Base-by-base conservation (phyloP, 2,329 filamentous ascomycete genomes). In the Cryphonectria carpinicola region DNA sequence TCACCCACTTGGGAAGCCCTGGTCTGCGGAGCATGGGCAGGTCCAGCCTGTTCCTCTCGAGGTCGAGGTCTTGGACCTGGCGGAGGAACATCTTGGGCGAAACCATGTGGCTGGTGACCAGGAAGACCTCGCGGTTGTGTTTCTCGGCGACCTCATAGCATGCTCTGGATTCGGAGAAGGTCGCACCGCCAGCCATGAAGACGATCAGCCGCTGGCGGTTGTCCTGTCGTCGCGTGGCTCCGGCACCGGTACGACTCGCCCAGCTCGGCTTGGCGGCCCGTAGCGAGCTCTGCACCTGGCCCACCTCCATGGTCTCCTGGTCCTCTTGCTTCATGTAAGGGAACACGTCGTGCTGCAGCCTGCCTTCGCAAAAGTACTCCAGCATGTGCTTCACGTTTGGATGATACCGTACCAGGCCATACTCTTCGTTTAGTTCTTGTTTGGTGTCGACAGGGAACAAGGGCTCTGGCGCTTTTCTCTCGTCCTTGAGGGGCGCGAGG, bases 141-240 rank as follows among this genome's bases (percentile, higher is more conserved):
- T 89, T 84, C 67, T 90, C 87, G 2, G 93, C 92, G 37, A 95
- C 84, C 76, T 98, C 94, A 79, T 98, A 98, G 82, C 96, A 99
- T 17, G 90, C 88, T 39, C 96, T 90, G 43, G 93, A 88, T 82
- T 99, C 96, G 6, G 93, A 94, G 79, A 95, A 97, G 0, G 96
- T 98, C 28, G 96, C 96, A 61, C 96, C 96, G 64, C 96, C 96
- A 1, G 95, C 96, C 87, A 98, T 92, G 79, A 97, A 98, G 22
- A 98, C 91, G 71, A 99, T 93, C 68, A 98, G 87, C 67, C 96
- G 90, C 79, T 99, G 96, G 67, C 92, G 89, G 74, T 95, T 97
- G 79, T 98, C 95, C 72, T 86, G 89, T 71, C 84, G 90, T 39
- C 90, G 88, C 62, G 92, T 87, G 46, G 71, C 32, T 60, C 94